Percentiles rank a stretch among this genome's conserved stretches.
Evolutionary conservation across 306 rosid genomes (phyloP).

Genomic region (Herpetospermum pedunculosum): DNA sequence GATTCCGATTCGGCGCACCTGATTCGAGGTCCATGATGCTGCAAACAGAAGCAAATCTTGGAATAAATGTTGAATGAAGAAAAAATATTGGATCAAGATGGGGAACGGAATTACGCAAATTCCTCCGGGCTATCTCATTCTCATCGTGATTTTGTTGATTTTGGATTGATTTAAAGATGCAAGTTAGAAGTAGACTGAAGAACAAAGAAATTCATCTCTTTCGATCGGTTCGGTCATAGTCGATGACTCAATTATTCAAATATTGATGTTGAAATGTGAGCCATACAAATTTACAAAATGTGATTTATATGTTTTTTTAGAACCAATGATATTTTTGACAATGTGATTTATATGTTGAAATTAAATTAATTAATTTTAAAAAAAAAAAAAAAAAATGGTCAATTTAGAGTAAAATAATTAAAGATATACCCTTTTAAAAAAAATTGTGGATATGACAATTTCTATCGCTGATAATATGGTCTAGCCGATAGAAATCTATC

Average conservation of each 20-base stretch:
- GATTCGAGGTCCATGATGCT: constrained; percentile 3
- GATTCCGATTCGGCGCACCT: background rate
- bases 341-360: too few relatives aligned
- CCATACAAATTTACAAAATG: background rate
- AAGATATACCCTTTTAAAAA: too few relatives aligned
- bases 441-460: too few relatives aligned
- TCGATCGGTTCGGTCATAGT: background rate
- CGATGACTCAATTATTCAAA: background rate
- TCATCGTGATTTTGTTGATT: background rate
- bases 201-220: background rate
- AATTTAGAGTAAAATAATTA: too few relatives aligned
- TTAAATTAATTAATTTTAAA: too few relatives aligned
- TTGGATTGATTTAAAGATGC: background rate
- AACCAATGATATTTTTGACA: too few relatives aligned
- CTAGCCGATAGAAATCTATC: too few relatives aligned
- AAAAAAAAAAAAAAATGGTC: too few relatives aligned
- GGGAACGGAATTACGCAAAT: background rate
- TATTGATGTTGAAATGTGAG: background rate
- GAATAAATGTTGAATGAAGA: background rate
- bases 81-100: background rate
- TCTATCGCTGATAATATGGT: too few relatives aligned
- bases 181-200: background rate
- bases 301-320: too few relatives aligned
- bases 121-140: background rate
- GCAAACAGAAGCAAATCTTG: background rate